These are phyloP conservation scores for Phytophthora syringae DNA, from an alignment of 352 stramenopile genomes.

Conservation along the genomic window DNA sequence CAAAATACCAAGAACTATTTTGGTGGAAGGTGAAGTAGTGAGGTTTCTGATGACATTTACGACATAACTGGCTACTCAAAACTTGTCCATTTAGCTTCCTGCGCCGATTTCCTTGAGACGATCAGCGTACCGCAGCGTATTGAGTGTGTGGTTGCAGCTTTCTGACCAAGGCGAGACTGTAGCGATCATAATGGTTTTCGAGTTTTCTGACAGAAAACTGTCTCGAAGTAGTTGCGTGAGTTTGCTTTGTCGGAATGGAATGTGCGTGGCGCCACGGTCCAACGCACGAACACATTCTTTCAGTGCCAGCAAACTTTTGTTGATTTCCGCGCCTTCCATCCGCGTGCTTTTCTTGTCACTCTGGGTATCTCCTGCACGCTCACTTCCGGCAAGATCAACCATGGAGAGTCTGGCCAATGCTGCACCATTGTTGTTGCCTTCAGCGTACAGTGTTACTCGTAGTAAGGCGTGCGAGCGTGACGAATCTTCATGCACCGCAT, in stretches of 20 bases:
- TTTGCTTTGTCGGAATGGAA: conserved; percentile 96
- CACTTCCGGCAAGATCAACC: conserved; percentile 95
- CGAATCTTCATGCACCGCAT: conserved; percentile 94
- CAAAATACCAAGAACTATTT: conserved; percentile 14
- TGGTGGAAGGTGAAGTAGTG: neutral
- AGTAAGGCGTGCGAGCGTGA: conserved; percentile 94
- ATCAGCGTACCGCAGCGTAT: conserved; percentile 97
- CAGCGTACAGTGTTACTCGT: conserved; percentile 76
- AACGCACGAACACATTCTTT: conserved; percentile 98
- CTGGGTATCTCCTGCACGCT: conserved; percentile 94
- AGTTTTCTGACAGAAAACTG: conserved; percentile 92
- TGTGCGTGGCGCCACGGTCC: conserved; percentile 84
- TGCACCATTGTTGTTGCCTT: conserved; percentile 13
- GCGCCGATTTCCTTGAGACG: conserved; percentile 92
- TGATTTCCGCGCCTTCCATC: conserved; percentile 97
- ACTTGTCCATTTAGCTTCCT: conserved; percentile 10
- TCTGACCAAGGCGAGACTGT: conserved; percentile 94
- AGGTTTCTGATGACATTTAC: conserved; percentile 5
- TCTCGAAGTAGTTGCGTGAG: conserved; percentile 94
- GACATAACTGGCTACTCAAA: conserved; percentile 5
- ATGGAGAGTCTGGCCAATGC: conserved; percentile 63
- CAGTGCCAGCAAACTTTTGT: conserved; percentile 96
- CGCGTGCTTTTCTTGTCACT: conserved; percentile 89
- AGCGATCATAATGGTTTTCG: conserved; percentile 95
- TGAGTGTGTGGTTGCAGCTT: conserved; percentile 95